A percentile compares a stretch with the other conserved stretches of the same genome.
These are phyloP conservation scores for Pecoramyces ruminantium DNA, from an alignment of 192 early-diverging fungal species.

Conservation along the genomic window DNA sequence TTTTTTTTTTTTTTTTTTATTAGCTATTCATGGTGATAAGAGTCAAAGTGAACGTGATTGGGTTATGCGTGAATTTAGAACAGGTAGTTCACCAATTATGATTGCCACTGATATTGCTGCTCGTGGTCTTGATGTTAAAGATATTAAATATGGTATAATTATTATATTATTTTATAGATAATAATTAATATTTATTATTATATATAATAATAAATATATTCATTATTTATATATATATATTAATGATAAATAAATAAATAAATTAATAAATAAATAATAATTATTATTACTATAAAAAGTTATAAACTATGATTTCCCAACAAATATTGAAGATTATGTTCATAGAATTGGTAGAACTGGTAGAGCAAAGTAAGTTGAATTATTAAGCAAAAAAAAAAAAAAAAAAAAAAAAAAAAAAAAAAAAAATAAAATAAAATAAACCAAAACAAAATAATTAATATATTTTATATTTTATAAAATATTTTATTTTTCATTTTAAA, in stretches of 20 bases:
- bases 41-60: slow-evolving; percentile 90
- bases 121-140: slow-evolving; percentile 31
- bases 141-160: background rate
- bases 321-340: slow-evolving; percentile 10
- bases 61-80: slow-evolving; percentile 84
- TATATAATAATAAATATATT: too few relatives aligned
- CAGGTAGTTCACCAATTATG: slow-evolving; percentile 57
- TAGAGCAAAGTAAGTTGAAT: slow-evolving; percentile 2
- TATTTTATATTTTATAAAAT: too few relatives aligned
- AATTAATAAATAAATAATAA: too few relatives aligned
- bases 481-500: background rate
- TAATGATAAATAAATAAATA: too few relatives aligned
- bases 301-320: slow-evolving; percentile 4
- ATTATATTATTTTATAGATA: background rate
- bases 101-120: slow-evolving; percentile 98
- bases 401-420: too few relatives aligned
- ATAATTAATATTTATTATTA: too few relatives aligned
- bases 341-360: slow-evolving; percentile 3
- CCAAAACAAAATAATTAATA: too few relatives aligned
- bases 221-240: too few relatives aligned
- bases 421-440: too few relatives aligned
- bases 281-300: too few relatives aligned
- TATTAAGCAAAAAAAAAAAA: too few relatives aligned
- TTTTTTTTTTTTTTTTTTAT: too few relatives aligned
- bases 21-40: slow-evolving; percentile 96